Conservation (phyloP, 1,284 basidiomycete genomes). For the Cryptococcus sp. region DNA sequence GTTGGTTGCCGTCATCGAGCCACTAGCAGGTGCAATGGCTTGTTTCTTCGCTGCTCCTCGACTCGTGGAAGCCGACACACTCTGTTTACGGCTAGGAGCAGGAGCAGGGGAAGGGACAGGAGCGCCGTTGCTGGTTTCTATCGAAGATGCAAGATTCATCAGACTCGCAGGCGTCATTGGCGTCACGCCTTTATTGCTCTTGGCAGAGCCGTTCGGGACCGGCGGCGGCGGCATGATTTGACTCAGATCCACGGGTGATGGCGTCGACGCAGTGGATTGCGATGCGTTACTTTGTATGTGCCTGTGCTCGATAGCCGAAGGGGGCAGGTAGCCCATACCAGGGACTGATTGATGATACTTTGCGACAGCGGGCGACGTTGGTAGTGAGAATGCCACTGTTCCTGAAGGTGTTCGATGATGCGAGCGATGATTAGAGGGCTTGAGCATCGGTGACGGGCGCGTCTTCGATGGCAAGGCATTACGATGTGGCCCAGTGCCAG, state of each 20-base stretch:
- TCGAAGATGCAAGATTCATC: constrained; percentile 69
- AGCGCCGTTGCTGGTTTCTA: neutral
- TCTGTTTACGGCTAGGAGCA: neutral
- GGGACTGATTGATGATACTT: constrained; percentile 16
- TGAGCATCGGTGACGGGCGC: constrained; percentile 52
- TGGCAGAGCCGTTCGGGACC: constrained; percentile 29
- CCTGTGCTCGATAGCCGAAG: constrained; percentile 43
- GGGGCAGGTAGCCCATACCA: constrained; percentile 37
- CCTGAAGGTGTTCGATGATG: constrained; percentile 22
- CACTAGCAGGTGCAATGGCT: neutral
- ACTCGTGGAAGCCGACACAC: neutral
- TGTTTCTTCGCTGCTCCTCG: constrained; percentile 1
- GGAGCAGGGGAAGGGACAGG: neutral
- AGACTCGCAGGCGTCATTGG: constrained; percentile 84
- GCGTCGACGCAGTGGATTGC: constrained; percentile 55
- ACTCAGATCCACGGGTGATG: constrained; percentile 76
- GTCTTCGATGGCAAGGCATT: constrained; percentile 43
- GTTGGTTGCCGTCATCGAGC: constrained; percentile 5
- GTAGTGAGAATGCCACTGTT: constrained; percentile 21
- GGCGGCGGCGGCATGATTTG: constrained; percentile 63
- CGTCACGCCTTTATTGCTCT: constrained; percentile 56
- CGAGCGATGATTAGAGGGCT: constrained; percentile 45
- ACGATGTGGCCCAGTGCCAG: constrained; percentile 44
- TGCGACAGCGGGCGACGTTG: constrained; percentile 34
- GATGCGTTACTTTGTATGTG: constrained; percentile 23